phyloP scores from a whole-genome alignment of 2,329 filamentous ascomycete species.

The Pseudogymnoascus sp. region DNA sequence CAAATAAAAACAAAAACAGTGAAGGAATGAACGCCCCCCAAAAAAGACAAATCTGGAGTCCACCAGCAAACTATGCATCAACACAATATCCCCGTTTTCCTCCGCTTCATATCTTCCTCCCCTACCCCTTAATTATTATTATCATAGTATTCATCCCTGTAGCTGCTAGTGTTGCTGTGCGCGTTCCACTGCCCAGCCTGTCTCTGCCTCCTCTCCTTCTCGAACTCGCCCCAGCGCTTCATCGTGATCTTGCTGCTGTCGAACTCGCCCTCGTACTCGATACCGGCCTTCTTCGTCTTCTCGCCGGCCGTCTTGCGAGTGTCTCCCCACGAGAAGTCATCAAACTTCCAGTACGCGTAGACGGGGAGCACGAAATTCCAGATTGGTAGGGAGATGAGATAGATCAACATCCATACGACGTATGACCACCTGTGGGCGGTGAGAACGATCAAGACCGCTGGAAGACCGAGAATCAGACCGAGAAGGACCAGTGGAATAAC shows the following conservation, averaged over 20 bases:
- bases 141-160: conserved; percentile 8
- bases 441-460: conserved; percentile 81
- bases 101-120: background rate
- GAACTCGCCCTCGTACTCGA: conserved; percentile 90
- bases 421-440: conserved; percentile 92
- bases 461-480: conserved; percentile 84
- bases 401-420: conserved; percentile 94
- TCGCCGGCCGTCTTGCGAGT: conserved; percentile 92
- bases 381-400: conserved; percentile 82
- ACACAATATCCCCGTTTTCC: background rate
- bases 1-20: background rate
- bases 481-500: conserved; percentile 86
- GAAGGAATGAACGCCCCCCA: background rate
- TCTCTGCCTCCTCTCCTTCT: conserved; percentile 51
- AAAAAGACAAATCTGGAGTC: background rate
- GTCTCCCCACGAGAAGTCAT: conserved; percentile 99
- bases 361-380: conserved; percentile 96
- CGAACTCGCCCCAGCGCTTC: conserved; percentile 98
- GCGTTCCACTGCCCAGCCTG: background rate
- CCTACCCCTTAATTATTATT: conserved; percentile 3
- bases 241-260: conserved; percentile 98
- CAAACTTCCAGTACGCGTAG: conserved; percentile 99
- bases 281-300: conserved; percentile 75
- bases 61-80: conserved; percentile 6
- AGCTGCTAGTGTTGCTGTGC: background rate